phyloP scores from a whole-genome alignment of 1,284 basidiomycete genomes.

The Macrocybe sp. region DNA sequence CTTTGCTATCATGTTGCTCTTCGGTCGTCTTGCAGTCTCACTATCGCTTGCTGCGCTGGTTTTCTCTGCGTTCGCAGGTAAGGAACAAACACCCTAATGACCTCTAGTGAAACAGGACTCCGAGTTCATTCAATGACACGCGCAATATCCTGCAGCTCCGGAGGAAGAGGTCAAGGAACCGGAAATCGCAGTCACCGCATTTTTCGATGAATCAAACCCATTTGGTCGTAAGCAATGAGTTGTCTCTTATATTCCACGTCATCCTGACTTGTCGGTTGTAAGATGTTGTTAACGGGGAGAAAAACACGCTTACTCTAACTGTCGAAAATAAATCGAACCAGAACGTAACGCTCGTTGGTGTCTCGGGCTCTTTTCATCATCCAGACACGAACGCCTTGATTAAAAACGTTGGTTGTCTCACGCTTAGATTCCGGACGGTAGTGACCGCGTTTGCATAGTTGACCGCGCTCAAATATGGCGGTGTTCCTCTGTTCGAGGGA shows the following conservation, averaged over 20 bases:
- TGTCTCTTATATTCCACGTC: conserved; percentile 28
- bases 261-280: conserved; percentile 9
- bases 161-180: conserved; percentile 24
- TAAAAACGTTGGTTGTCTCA: conserved; percentile 58
- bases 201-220: conserved; percentile 73
- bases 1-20: too few relatives aligned
- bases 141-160: conserved; percentile 13
- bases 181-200: conserved; percentile 52
- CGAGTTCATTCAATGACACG: conserved; percentile 1
- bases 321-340: conserved; percentile 75
- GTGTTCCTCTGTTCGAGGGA: conserved; percentile 55
- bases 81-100: too few relatives aligned
- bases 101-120: neutral
- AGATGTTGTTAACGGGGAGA: conserved; percentile 88
- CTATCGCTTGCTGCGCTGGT: too few relatives aligned
- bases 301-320: conserved; percentile 62
- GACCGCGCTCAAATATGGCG: conserved; percentile 60
- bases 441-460: neutral
- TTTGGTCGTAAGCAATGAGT: conserved; percentile 60
- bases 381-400: conserved; percentile 61
- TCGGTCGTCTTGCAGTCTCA: too few relatives aligned
- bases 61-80: too few relatives aligned
- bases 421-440: conserved; percentile 7
- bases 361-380: conserved; percentile 72
- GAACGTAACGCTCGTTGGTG: conserved; percentile 70